Conservation (phyloP, 106 monocot genomes). For the Cymbidium sinense region DNA sequence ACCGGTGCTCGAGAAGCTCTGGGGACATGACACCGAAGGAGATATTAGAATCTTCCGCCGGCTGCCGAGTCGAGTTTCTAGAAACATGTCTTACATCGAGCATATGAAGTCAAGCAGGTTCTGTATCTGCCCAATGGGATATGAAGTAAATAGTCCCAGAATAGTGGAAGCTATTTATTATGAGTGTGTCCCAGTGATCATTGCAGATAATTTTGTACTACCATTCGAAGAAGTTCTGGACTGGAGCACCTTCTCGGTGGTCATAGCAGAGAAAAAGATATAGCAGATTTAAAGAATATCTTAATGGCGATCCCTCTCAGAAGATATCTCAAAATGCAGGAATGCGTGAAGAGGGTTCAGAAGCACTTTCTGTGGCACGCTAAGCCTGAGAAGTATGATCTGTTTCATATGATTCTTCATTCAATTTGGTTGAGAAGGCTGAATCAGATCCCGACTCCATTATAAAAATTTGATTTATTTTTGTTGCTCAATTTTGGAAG, state of each 20-base stretch:
- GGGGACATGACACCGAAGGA: conserved; percentile 44
- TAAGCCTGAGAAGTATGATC: conserved; percentile 69
- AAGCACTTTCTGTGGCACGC: conserved; percentile 90
- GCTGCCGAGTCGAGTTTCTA: conserved; percentile 58
- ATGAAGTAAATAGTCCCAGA: conserved; percentile 90
- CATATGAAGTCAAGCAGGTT: conserved; percentile 89
- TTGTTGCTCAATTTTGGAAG: neutral
- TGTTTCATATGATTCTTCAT: conserved; percentile 93
- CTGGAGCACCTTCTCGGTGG: conserved; percentile 79
- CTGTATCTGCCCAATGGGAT: conserved; percentile 94
- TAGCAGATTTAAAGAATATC: conserved; percentile 63
- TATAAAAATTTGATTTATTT: neutral
- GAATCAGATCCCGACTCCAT: conserved; percentile 39
- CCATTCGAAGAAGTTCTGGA: conserved; percentile 81
- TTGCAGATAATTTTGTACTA: conserved; percentile 75
- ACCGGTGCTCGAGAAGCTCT: conserved; percentile 52
- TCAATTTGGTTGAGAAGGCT: conserved; percentile 85
- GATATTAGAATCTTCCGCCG: conserved; percentile 74
- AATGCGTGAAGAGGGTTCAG: conserved; percentile 59
- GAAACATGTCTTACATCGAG: conserved; percentile 60
- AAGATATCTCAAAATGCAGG: conserved; percentile 57
- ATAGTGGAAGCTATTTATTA: conserved; percentile 95
- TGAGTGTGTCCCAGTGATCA: conserved; percentile 91
- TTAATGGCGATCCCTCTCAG: conserved; percentile 43
- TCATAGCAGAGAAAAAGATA: conserved; percentile 73